A percentile compares a stretch with the other conserved stretches of the same genome.
Conservation (phyloP, 106 monocot genomes). For the Hemerocallis citrina region DNA sequence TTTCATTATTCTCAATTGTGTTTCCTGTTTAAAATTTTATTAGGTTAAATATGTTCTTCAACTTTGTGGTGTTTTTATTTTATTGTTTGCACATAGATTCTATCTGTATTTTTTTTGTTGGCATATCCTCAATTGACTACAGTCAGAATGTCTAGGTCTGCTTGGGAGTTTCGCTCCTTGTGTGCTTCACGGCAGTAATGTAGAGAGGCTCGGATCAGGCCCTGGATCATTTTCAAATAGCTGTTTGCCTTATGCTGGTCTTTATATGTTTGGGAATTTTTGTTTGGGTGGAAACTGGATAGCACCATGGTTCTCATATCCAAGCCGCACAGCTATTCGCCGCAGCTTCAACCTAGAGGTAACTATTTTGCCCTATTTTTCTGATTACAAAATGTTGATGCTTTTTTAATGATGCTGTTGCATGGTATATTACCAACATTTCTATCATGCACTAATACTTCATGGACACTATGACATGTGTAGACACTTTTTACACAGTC, state of each 20-base stretch:
- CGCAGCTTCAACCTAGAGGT: conserved; percentile 75
- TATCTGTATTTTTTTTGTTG: too few species aligned
- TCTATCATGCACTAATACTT: too few species aligned
- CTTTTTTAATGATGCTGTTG: not conserved
- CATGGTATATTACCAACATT: too few species aligned
- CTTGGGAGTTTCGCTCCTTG: conserved; percentile 72
- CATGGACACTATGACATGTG: too few species aligned
- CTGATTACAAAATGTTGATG: not conserved
- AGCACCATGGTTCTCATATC: conserved; percentile 64
- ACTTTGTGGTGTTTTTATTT: too few species aligned
- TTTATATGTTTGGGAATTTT: conserved; percentile 58
- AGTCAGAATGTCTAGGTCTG: conserved; percentile 36
- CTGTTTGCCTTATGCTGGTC: conserved; percentile 61
- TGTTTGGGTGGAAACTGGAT: conserved; percentile 67
- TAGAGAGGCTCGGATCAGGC: conserved; percentile 49
- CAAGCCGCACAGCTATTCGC: conserved; percentile 59
- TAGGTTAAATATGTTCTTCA: too few species aligned
- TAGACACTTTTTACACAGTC: not conserved
- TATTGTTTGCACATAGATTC: too few species aligned
- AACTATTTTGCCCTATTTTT: conserved; percentile 10
- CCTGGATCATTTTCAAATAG: conserved; percentile 54
- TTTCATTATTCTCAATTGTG: too few species aligned
- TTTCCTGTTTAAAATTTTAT: too few species aligned
- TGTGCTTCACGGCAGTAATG: conserved; percentile 66
- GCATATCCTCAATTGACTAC: not conserved